These are phyloP conservation scores for Diplodia sapinea DNA, from an alignment of 2,329 filamentous ascomycete species.

Conservation along the genomic window DNA sequence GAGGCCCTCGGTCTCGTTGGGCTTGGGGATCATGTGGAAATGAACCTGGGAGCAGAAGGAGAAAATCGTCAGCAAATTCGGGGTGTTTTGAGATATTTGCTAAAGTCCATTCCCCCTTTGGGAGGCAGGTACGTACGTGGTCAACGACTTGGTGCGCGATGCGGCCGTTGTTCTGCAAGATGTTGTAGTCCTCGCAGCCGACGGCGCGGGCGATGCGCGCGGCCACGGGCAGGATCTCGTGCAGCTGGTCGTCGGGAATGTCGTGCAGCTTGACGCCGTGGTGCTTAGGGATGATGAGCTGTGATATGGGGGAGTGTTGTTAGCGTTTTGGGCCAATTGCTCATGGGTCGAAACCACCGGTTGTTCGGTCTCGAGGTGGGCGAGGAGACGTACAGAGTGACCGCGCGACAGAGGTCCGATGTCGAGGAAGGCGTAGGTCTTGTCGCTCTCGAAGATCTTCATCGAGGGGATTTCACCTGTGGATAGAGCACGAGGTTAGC, in stretches of 20 bases:
- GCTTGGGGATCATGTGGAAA: slow-evolving; percentile 98
- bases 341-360: too few relatives aligned
- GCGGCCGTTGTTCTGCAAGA: slow-evolving; percentile 93
- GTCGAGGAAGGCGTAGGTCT: slow-evolving; percentile 93
- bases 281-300: slow-evolving; percentile 96
- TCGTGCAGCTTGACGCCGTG: slow-evolving; percentile 92
- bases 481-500: slow-evolving; percentile 19
- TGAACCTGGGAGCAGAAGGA: slow-evolving; percentile 66
- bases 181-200: slow-evolving; percentile 83
- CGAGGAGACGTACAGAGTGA: slow-evolving; percentile 71
- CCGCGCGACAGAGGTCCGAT: slow-evolving; percentile 88
- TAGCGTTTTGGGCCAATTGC: not conserved
- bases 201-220: slow-evolving; percentile 84
- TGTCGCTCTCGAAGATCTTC: slow-evolving; percentile 95
- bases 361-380: not conserved
- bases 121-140: slow-evolving; percentile 66
- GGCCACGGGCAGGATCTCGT: slow-evolving; percentile 81
- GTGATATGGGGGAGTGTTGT: not conserved
- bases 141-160: slow-evolving; percentile 92
- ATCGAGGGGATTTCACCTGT: slow-evolving; percentile 92
- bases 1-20: slow-evolving; percentile 80
- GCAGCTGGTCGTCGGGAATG: slow-evolving; percentile 86
- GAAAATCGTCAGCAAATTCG: not conserved
- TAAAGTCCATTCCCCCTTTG: too few relatives aligned
- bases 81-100: not conserved